phyloP scores from a whole-genome alignment of 1,284 basidiomycete genomes.

The Rhodotorula sp. region DNA sequence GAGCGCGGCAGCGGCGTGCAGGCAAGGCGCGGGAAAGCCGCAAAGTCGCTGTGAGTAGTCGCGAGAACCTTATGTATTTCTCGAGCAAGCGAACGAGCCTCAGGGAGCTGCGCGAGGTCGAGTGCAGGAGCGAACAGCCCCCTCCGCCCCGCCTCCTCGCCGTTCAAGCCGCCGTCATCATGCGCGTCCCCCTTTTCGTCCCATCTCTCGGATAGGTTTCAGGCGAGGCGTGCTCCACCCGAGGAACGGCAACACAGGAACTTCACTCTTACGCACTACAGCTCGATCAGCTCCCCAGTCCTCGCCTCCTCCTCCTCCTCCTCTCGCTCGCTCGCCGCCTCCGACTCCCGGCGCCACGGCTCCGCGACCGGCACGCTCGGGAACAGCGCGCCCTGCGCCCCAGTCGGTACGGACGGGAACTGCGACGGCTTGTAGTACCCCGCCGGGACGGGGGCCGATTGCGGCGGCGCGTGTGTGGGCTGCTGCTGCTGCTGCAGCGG shows the following conservation, averaged over 20 bases:
- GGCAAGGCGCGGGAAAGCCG: background rate
- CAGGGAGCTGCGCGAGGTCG: background rate
- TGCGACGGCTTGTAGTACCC: conserved; percentile 36
- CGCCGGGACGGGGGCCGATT: background rate
- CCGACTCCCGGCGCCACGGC: background rate
- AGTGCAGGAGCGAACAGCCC: background rate
- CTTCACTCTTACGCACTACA: background rate
- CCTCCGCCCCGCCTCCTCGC: too few species aligned
- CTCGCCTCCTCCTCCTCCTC: conserved; percentile 14
- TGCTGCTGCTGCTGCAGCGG: background rate
- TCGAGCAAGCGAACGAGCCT: too few species aligned
- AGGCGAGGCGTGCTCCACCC: too few species aligned
- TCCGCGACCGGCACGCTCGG: conserved; percentile 22
- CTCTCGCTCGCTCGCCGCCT: background rate
- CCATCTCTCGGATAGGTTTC: background rate
- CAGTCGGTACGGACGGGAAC: conserved; percentile 23
- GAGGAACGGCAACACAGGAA: background rate
- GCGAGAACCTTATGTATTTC: too few species aligned
- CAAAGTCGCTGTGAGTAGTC: too few species aligned
- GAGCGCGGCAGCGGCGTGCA: background rate
- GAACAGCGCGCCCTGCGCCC: conserved; percentile 3
- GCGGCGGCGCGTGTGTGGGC: background rate
- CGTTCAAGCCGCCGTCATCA: background rate
- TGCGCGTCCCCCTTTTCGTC: too few species aligned
- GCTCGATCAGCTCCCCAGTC: conserved; percentile 38